These are phyloP conservation scores for Lactarius hengduanensis DNA, from an alignment of 768 basidiomycete genomes.

Conservation along the genomic window DNA sequence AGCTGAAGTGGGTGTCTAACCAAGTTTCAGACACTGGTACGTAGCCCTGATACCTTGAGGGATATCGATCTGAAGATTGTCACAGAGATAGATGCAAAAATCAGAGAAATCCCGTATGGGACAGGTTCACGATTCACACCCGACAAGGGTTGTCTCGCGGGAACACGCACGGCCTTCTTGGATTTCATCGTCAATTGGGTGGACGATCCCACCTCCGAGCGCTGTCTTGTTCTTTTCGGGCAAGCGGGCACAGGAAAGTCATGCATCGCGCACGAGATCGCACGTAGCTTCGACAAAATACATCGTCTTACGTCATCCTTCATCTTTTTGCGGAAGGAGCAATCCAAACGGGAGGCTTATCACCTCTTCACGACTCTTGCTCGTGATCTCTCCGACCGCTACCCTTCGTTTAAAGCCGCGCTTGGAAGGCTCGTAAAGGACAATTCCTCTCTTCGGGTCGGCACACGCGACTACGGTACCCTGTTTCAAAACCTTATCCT, in stretches of 20 bases:
- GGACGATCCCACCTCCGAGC: background rate
- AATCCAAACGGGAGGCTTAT: background rate
- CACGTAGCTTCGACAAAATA: background rate
- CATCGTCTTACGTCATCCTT: background rate
- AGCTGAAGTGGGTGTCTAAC: background rate
- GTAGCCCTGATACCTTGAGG: background rate
- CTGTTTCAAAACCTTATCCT: background rate
- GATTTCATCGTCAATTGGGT: background rate
- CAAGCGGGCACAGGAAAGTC: background rate
- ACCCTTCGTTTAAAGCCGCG: background rate
- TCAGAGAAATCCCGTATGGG: background rate
- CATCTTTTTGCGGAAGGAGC: background rate
- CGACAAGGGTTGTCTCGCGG: background rate
- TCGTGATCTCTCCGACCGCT: background rate
- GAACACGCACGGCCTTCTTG: background rate
- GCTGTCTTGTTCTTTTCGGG: background rate
- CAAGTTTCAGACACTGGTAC: background rate
- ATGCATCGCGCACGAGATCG: background rate
- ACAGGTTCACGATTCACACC: background rate
- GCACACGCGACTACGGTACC: background rate
- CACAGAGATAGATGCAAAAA: background rate
- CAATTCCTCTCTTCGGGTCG: background rate
- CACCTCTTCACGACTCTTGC: slow-evolving; percentile 4
- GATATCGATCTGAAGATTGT: background rate
- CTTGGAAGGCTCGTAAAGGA: background rate